phyloP scores from a whole-genome alignment of 371 early-diverging fungal species.

The Lichtheimia ornata region DNA sequence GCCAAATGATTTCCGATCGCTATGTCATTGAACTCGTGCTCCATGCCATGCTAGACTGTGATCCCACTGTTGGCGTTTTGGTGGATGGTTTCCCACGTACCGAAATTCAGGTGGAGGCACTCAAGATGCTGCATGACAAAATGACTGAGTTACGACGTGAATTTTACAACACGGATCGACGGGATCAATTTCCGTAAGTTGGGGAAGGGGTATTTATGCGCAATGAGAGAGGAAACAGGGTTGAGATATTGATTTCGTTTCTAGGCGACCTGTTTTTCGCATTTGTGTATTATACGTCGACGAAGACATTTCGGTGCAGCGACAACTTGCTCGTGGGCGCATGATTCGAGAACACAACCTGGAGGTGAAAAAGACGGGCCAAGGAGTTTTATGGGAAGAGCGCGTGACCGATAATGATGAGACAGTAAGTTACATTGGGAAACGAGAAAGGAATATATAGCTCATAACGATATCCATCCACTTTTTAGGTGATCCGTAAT shows the following conservation, averaged over 20 bases:
- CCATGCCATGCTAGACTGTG: constrained; percentile 62
- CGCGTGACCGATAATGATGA: constrained; percentile 71
- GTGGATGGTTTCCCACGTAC: constrained; percentile 76
- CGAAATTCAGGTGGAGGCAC: constrained; percentile 65
- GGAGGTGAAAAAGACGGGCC: constrained; percentile 59
- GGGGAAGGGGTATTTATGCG: neutral
- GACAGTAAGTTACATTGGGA: constrained; percentile 34
- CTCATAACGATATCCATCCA: neutral
- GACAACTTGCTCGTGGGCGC: constrained; percentile 61
- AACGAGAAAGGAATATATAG: neutral
- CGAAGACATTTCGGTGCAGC: constrained; percentile 64
- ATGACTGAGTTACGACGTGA: constrained; percentile 60
- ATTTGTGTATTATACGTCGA: constrained; percentile 70
- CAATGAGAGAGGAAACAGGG: neutral
- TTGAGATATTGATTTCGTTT: neutral
- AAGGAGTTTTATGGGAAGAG: constrained; percentile 66
- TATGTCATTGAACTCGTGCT: constrained; percentile 62
- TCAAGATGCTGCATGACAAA: constrained; percentile 63
- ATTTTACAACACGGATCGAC: constrained; percentile 57
- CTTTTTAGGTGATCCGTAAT: constrained; percentile 56
- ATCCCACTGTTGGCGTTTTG: constrained; percentile 63
- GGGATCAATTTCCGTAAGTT: constrained; percentile 59
- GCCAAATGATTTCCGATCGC: constrained; percentile 67
- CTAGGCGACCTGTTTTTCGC: constrained; percentile 63
- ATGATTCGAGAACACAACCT: constrained; percentile 64